Percentiles rank a stretch among this genome's conserved stretches.
Evolutionary conservation across 164 flowering plant genomes (phyloP).

Genomic region (Liriodendron chinense): DNA sequence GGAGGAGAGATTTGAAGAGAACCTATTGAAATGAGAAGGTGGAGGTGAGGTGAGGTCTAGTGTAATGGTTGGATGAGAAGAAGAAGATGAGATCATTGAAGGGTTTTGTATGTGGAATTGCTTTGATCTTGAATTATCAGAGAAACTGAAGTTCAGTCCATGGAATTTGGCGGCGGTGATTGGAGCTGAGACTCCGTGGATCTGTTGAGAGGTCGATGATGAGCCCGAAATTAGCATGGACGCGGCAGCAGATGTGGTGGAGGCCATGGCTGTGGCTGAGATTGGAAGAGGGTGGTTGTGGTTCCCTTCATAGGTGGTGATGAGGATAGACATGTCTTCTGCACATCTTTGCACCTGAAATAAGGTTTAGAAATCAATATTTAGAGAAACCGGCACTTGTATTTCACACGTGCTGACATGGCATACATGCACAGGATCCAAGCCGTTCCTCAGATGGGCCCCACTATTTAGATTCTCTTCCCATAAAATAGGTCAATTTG

Average conservation of each 20-base stretch:
- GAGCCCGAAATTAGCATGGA: slow-evolving; percentile 77
- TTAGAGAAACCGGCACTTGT: too few relatives aligned
- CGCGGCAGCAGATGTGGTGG: slow-evolving; percentile 94
- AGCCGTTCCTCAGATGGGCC: too few relatives aligned
- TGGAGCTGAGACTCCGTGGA: slow-evolving; percentile 8
- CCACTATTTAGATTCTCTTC: too few relatives aligned
- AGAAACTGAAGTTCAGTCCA: slow-evolving; percentile 55
- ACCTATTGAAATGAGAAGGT: slow-evolving; percentile 36
- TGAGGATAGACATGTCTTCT: slow-evolving; percentile 78
- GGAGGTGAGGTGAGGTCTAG: slow-evolving; percentile 75
- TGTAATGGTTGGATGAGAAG: slow-evolving; percentile 76
- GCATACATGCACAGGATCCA: too few relatives aligned
- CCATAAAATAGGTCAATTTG: too few relatives aligned
- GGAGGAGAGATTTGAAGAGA: slow-evolving; percentile 25
- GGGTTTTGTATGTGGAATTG: slow-evolving; percentile 57
- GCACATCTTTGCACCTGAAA: slow-evolving; percentile 88
- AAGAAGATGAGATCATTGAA: slow-evolving; percentile 48
- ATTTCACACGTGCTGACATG: too few relatives aligned
- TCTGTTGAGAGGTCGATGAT: slow-evolving; percentile 22
- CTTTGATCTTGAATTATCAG: slow-evolving; percentile 47
- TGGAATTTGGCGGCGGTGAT: slow-evolving; percentile 33
- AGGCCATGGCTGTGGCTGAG: slow-evolving; percentile 90
- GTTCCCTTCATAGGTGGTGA: slow-evolving; percentile 89
- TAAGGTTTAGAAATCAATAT: background rate
- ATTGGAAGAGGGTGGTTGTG: slow-evolving; percentile 84